Evolutionary conservation across 768 basidiomycete species (phyloP).

Genomic region (Rubroboletus pulcherrimus): DNA sequence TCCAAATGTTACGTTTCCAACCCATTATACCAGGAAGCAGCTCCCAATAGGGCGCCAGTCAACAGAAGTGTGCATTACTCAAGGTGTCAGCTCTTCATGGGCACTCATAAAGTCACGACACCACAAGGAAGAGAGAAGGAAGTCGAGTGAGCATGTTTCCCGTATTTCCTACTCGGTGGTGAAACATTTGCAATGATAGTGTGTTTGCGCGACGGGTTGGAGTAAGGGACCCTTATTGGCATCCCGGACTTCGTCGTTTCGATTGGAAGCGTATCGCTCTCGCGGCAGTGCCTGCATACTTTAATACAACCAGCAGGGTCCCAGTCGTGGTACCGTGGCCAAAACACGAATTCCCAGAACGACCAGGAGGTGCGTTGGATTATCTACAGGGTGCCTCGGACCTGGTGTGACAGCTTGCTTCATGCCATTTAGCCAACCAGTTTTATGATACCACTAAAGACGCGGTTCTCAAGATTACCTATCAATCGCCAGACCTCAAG

Average conservation of each 20-base stretch:
- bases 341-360: conserved; percentile 40
- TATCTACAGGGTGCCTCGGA: background rate
- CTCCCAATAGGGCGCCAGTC: conserved; percentile 22
- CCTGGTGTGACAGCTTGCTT: conserved; percentile 3
- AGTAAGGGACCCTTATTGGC: conserved; percentile 58
- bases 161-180: background rate
- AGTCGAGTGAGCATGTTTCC: conserved; percentile 41
- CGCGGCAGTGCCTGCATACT: conserved; percentile 57
- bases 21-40: conserved; percentile 16
- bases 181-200: conserved; percentile 34
- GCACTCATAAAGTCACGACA: conserved; percentile 45
- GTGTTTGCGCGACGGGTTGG: conserved; percentile 75
- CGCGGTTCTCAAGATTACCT: conserved; percentile 65
- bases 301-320: conserved; percentile 30
- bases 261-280: conserved; percentile 73
- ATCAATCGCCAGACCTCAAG: conserved; percentile 52
- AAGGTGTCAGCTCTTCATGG: conserved; percentile 72
- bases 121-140: conserved; percentile 33
- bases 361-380: conserved; percentile 24
- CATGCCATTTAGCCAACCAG: conserved; percentile 28
- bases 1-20: conserved; percentile 1
- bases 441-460: conserved; percentile 64
- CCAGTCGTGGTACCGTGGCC: conserved; percentile 70
- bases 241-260: conserved; percentile 49
- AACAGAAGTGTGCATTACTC: conserved; percentile 62